Evolutionary conservation across 1,284 basidiomycete species (phyloP), one percentile per base, ranked within the genome.

Genomic region (Tranzscheliella williamsii): DNA sequence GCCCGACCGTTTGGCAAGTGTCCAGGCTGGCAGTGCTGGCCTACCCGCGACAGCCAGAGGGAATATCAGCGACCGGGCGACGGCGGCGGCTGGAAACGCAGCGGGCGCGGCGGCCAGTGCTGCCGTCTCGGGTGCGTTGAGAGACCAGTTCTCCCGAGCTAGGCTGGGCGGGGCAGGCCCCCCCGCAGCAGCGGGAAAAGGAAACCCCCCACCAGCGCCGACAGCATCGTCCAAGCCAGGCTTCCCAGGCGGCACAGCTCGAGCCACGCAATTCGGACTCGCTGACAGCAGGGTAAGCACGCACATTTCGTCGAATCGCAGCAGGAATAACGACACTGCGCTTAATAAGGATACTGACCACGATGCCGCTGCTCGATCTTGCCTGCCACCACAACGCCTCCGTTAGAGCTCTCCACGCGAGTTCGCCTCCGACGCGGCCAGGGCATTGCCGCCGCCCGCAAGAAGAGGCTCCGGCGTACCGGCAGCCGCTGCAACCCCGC

Each of bases 1-100:
- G 2, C 71, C 71, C 13, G 64, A 73, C 33, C 40, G 57, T 2
- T 37, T 62, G 2, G 45, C 61, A n/a, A 2, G 11, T n/a, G n/a
- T 29, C n/a, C 11, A 9, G 8, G 32, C 11, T 20, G 32, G 32
- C 12, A 11, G 9, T 20, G 9, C 11, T 34, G 26, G 26, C 26
- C n/a, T n/a, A n/a, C n/a, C n/a, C n/a, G n/a, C n/a, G n/a, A n/a
- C n/a, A n/a, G n/a, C n/a, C n/a, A n/a, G n/a, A n/a, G n/a, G n/a
- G n/a, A n/a, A n/a, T n/a, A 29, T 54, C n/a, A 35, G 43, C 3
- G 52, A 52, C 23, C 34, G 43, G 22, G 54, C 61, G 2, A 51
- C 61, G 0, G 21, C 22, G 5, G 42, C 51, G 16, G 51, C 51
- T 3, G 46, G 55, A 4, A 45, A 47, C 22, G 47, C 61, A 20